Conservation (phyloP, 2,329 filamentous ascomycete genomes). For the Beauveria rudraprayagi region DNA sequence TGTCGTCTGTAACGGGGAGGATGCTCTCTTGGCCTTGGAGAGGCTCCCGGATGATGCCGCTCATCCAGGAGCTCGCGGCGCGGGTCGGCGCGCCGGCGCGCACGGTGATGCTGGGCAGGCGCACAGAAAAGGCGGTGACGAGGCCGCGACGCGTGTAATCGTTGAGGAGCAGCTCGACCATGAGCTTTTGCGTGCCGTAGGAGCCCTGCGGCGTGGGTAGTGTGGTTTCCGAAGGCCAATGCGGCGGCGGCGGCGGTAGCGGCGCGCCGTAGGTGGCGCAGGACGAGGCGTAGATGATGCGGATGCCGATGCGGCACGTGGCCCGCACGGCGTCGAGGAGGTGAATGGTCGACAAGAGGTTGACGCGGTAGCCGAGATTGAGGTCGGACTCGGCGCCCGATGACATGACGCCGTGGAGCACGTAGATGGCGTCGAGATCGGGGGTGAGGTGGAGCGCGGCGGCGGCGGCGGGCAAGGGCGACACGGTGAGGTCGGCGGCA, state of each 20-base stretch:
- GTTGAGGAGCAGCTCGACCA: constrained; percentile 37
- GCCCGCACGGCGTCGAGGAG: constrained; percentile 43
- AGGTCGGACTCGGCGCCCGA: constrained; percentile 50
- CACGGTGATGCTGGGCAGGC: constrained; percentile 52
- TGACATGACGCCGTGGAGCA: constrained; percentile 58
- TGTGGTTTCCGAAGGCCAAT: constrained; percentile 32
- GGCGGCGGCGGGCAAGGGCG: not conserved
- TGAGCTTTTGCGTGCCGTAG: constrained; percentile 53
- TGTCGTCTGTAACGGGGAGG: constrained; percentile 36
- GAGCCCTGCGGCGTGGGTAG: constrained; percentile 46
- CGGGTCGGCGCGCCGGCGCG: constrained; percentile 49
- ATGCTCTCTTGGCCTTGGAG: constrained; percentile 36
- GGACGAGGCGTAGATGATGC: constrained; percentile 50
- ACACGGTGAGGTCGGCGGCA: constrained; percentile 12
- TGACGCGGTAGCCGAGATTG: constrained; percentile 45
- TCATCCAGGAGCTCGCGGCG: constrained; percentile 50
- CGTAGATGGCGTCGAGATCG: constrained; percentile 40
- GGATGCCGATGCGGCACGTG: constrained; percentile 33
- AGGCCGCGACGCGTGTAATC: constrained; percentile 37
- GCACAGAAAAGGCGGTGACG: constrained; percentile 46
- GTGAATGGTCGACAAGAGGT: constrained; percentile 45
- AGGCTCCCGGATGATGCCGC: constrained; percentile 51
- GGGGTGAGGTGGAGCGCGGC: not conserved
- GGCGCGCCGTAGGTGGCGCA: constrained; percentile 51
- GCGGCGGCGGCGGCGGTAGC: constrained; percentile 25